Percentiles rank a stretch among this genome's conserved stretches.
Conservation (phyloP, 2,329 filamentous ascomycete genomes). For the Cladosporium sp. region DNA sequence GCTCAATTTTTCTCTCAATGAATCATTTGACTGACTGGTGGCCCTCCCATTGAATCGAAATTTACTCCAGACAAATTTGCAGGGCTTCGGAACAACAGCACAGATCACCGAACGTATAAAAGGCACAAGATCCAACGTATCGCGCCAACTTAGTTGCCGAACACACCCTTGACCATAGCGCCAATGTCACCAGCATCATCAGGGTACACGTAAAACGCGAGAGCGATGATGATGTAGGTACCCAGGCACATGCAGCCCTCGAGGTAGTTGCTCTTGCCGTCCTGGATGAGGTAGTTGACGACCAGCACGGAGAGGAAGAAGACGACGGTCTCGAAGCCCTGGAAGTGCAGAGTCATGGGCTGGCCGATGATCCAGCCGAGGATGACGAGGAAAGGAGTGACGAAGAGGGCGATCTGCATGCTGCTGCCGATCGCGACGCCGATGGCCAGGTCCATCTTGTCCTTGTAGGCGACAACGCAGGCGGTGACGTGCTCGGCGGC, state of each 20-base stretch:
- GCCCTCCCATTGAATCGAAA: neutral
- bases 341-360: slow-evolving; percentile 70
- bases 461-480: slow-evolving; percentile 52
- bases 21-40: no score
- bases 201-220: slow-evolving; percentile 59
- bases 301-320: slow-evolving; percentile 81
- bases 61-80: neutral
- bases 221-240: slow-evolving; percentile 56
- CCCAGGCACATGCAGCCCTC: slow-evolving; percentile 64
- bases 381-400: slow-evolving; percentile 55
- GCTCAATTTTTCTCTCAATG: neutral
- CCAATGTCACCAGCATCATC: slow-evolving; percentile 41
- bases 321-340: slow-evolving; percentile 82
- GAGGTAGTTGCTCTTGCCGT: slow-evolving; percentile 81
- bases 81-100: neutral
- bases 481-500: slow-evolving; percentile 55
- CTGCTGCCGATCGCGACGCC: slow-evolving; percentile 52
- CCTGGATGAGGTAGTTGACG: slow-evolving; percentile 81
- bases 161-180: slow-evolving; percentile 16
- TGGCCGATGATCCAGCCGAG: slow-evolving; percentile 53
- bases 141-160: neutral
- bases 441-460: slow-evolving; percentile 56
- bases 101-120: neutral
- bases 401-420: slow-evolving; percentile 55
- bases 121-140: neutral